phyloP scores from a whole-genome alignment of 202 grass and related monocot genomes.

The Dendrocalamus latiflorus region DNA sequence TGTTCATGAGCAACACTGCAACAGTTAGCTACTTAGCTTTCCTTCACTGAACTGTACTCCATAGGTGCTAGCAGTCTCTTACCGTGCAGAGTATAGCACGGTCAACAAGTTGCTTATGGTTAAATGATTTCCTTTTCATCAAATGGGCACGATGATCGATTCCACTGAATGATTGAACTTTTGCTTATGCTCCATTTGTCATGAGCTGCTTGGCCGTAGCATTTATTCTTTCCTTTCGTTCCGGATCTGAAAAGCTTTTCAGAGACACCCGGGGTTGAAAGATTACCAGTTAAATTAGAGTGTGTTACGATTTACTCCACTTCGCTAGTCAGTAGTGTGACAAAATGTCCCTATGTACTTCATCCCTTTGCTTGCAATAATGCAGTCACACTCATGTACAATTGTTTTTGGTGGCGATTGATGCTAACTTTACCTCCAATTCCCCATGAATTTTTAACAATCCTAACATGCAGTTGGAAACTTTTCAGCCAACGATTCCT shows the following conservation, averaged over 20 bases:
- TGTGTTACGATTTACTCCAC: not conserved
- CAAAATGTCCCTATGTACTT: not conserved
- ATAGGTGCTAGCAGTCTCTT: not conserved
- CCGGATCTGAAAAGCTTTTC: slow-evolving; percentile 13
- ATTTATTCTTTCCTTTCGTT: slow-evolving; percentile 34
- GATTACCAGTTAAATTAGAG: not conserved
- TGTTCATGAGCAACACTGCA: too few relatives aligned
- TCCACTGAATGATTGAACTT: slow-evolving; percentile 41
- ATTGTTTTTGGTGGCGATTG: not conserved
- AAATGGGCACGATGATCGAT: too few relatives aligned
- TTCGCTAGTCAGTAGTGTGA: not conserved
- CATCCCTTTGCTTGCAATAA: not conserved
- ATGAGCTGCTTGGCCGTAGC: slow-evolving; percentile 30
- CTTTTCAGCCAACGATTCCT: not conserved
- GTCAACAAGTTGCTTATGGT: not conserved
- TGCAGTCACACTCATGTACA: not conserved
- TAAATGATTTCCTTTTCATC: too few relatives aligned
- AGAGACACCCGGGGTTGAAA: not conserved
- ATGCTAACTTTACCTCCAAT: not conserved
- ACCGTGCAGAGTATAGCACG: not conserved
- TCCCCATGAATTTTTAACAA: not conserved
- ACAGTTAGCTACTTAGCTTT: too few relatives aligned
- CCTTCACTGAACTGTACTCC: not conserved
- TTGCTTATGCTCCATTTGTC: slow-evolving; percentile 36
- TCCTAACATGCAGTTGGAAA: not conserved